Evolutionary conservation across 2,329 filamentous ascomycete species (phyloP).

Genomic region (Colletotrichum lindemuthianum): DNA sequence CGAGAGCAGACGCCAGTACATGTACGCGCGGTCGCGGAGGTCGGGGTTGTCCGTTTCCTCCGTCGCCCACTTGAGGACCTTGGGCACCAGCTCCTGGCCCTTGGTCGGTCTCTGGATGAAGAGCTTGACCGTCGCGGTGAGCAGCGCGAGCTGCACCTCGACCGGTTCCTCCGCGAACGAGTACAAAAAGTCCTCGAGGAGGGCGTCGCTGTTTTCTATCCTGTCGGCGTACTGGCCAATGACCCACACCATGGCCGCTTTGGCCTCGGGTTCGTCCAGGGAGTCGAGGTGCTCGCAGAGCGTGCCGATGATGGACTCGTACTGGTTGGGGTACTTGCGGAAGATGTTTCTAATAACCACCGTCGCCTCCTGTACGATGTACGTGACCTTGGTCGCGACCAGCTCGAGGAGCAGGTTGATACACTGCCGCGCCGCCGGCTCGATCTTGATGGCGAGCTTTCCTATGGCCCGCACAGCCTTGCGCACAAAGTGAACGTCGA

Average conservation of each 20-base stretch:
- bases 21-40: conserved; percentile 93
- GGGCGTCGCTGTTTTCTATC: conserved; percentile 94
- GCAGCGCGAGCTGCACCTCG: conserved; percentile 91
- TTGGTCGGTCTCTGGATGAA: conserved; percentile 98
- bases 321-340: conserved; percentile 98
- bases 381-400: conserved; percentile 97
- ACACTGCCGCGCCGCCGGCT: conserved; percentile 88
- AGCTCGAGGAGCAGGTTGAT: conserved; percentile 93
- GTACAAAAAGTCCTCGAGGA: conserved; percentile 94
- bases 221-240: conserved; percentile 98
- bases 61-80: conserved; percentile 97
- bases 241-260: conserved; percentile 99
- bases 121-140: conserved; percentile 96
- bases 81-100: conserved; percentile 90
- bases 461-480: conserved; percentile 98
- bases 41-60: conserved; percentile 99
- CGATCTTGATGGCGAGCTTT: conserved; percentile 98
- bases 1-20: conserved; percentile 98
- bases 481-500: conserved; percentile 97
- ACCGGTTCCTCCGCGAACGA: conserved; percentile 94
- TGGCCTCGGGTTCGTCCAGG: conserved; percentile 95
- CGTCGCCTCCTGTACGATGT: conserved; percentile 98
- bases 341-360: conserved; percentile 99
- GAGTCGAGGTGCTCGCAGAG: conserved; percentile 97
- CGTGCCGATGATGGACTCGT: conserved; percentile 96